Base-by-base conservation (phyloP, 1,284 basidiomycete genomes). In the Puccinia novopanici region DNA sequence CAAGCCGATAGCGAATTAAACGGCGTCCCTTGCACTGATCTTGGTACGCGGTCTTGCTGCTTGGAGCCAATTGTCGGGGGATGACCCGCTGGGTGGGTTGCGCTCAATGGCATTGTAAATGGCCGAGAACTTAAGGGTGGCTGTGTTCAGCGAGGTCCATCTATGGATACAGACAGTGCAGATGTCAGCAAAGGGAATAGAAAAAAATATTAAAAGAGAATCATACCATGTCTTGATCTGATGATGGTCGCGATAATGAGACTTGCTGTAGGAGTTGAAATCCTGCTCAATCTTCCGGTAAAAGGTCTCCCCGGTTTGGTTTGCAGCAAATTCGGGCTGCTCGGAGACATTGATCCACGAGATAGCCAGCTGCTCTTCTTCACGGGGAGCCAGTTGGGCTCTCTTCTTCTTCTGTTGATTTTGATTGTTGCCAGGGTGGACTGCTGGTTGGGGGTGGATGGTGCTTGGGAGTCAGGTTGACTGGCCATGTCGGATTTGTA, bases 71-170 rank as follows among this genome's bases (percentile, higher is more conserved):
- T 63, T 52, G 1, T 48, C 19, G 5, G 54, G 59, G 17, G 27
- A 40, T 19, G 73, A 45, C 5, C 57, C 57, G 12, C 73, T 75
- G 1, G 57, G 73, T 1, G 73, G 54, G n/a, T 63, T 75, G 6
- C n/a, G 40, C 42, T 59, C 19, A 12, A 75, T 75, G 30, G 73
- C 34, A 50, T 63, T 75, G 22, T 63, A 75, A 13, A 63, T 45
- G 40, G 57, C 37, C 2, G n/a, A 12, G 24, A 63, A 61, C 42
- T 75, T 63, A 2, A 75, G 57, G 1, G 73, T 75, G 2, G 40
- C 37, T 0, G 34, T 63, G 30, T 75, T 75, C 15, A 75, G 40
- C 2, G 42, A 34, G 34, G 40, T 50, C 73, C 73, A 75, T 48
- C 73, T 50, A 27, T 5, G 1, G 27, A 3, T 8, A 37, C 50